Conservation (phyloP, 73 alveolate genomes). For the Diophrys sp. region DNA sequence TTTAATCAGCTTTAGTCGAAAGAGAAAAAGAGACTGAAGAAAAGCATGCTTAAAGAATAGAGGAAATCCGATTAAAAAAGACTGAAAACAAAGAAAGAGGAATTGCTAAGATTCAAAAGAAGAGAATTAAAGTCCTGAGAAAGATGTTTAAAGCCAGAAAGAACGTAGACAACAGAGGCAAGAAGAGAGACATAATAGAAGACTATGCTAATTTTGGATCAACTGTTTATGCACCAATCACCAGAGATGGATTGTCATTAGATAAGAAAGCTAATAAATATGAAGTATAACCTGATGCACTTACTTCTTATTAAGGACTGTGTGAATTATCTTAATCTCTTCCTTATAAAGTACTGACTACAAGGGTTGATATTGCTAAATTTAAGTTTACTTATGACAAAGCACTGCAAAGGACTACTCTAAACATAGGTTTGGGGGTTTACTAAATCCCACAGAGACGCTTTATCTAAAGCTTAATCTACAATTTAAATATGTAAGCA, state of each 20-base stretch:
- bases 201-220: slow-evolving; percentile 97
- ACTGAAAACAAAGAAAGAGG: slow-evolving; percentile 20
- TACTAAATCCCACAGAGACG: slow-evolving; percentile 29
- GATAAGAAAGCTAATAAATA: slow-evolving; percentile 94
- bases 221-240: slow-evolving; percentile 93
- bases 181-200: slow-evolving; percentile 91
- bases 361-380: slow-evolving; percentile 50
- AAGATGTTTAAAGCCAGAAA: slow-evolving; percentile 93
- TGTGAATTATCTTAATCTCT: slow-evolving; percentile 74
- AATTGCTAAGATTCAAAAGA: slow-evolving; percentile 38
- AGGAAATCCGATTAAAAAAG: slow-evolving; percentile 63
- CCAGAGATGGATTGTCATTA: slow-evolving; percentile 93
- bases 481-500: too few species aligned
- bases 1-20: slow-evolving; percentile 83
- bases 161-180: slow-evolving; percentile 74
- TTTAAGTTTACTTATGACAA: slow-evolving; percentile 30
- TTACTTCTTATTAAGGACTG: slow-evolving; percentile 84
- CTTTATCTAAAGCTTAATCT: slow-evolving; percentile 35
- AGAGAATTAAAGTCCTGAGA: slow-evolving; percentile 91
- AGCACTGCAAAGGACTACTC: slow-evolving; percentile 19
- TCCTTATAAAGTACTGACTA: slow-evolving; percentile 58
- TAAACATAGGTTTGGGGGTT: too few species aligned
- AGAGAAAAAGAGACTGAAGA: slow-evolving; percentile 89
- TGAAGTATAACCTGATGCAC: slow-evolving; percentile 94
- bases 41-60: slow-evolving; percentile 82